Evolutionary conservation across 2,329 filamentous ascomycete species (phyloP), one percentile per base, ranked within the genome.

Genomic region (Cryphonectria japonica): DNA sequence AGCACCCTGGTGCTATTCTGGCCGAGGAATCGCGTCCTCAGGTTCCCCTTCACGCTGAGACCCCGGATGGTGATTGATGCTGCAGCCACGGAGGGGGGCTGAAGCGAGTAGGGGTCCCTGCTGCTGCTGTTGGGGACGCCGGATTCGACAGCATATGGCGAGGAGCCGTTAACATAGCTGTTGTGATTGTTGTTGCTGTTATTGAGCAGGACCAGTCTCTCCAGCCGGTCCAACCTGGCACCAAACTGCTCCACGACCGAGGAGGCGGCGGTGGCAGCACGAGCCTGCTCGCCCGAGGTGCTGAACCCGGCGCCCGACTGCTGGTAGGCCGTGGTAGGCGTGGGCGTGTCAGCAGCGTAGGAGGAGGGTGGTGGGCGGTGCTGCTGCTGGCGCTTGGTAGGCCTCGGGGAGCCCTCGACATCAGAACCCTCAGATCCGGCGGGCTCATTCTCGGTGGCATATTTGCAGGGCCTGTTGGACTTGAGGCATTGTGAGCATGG

Each of bases 401-500:
- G 77, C 74, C 65, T 64, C 65, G 34, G 69, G 54, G 41, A 75
- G 72, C 46, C 72, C 72, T 76, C 76, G 14, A 69, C 69, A 29
- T 75, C 75, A 19, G 74, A 86, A n/a, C 77, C 83, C 66, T 87
- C 86, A 4, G 86, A 87, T 16, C 83, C 76, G 74, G 83, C 84
- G 46, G 80, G 81, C 11, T 85, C 84, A 43, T 85, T 82, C 69
- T 86, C 84, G 29, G 85, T 81, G 34, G 85, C 81, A 74, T 88
- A 89, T 74, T 81, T 85, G 79, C 87, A 89, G 54, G 78, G 76
- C 50, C 86, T 85, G 73, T 82, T 84, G n/a, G 86, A 86, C 76
- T 87, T 88, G 66, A 86, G 85, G 76, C 87, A 89, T 76, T 89
- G 87, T 7, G 85, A 85, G 75, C 87, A 89, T 4, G 86, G 86